These are phyloP conservation scores for Lindgomyces ingoldianus DNA, from an alignment of 495 filamentous ascomycete genomes.

Conservation along the genomic window DNA sequence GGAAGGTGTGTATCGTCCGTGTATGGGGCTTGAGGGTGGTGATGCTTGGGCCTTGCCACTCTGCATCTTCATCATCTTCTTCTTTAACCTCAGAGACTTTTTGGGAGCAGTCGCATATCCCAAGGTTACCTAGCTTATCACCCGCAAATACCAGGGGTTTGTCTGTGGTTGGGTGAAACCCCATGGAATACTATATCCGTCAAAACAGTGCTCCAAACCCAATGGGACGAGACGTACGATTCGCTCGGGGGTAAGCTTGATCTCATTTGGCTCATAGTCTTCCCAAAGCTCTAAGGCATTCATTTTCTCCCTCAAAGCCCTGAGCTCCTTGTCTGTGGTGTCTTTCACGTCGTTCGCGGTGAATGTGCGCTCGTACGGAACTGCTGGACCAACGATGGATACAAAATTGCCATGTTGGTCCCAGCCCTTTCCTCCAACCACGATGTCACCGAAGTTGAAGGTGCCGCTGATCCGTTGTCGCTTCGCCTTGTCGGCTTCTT, in stretches of 20 bases:
- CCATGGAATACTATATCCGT: conserved; percentile 63
- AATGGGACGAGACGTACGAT: conserved; percentile 48
- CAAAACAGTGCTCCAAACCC: background rate
- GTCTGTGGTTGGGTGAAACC: conserved; percentile 81
- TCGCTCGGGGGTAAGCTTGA: conserved; percentile 90
- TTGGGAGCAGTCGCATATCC: conserved; percentile 89
- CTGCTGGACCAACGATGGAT: conserved; percentile 63
- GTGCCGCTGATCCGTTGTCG: conserved; percentile 69
- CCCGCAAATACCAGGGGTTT: conserved; percentile 94
- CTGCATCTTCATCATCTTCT: conserved; percentile 61
- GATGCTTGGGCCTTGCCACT: conserved; percentile 73
- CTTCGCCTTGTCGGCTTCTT: conserved; percentile 67
- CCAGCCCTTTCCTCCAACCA: conserved; percentile 70
- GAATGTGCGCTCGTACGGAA: conserved; percentile 80
- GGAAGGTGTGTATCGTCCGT: conserved; percentile 82
- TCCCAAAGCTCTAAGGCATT: conserved; percentile 77
- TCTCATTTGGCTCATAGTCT: conserved; percentile 76
- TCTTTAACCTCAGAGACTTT: conserved; percentile 51
- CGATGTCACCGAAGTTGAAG: conserved; percentile 72
- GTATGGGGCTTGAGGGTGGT: conserved; percentile 87
- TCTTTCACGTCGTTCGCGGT: conserved; percentile 76
- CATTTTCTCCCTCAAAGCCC: conserved; percentile 78
- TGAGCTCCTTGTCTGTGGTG: conserved; percentile 75
- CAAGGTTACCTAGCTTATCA: conserved; percentile 91
- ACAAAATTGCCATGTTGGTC: conserved; percentile 55